These are phyloP conservation scores for Pichia sp. DNA, from an alignment of 1,139 yeast genomes.

Conservation along the genomic window DNA sequence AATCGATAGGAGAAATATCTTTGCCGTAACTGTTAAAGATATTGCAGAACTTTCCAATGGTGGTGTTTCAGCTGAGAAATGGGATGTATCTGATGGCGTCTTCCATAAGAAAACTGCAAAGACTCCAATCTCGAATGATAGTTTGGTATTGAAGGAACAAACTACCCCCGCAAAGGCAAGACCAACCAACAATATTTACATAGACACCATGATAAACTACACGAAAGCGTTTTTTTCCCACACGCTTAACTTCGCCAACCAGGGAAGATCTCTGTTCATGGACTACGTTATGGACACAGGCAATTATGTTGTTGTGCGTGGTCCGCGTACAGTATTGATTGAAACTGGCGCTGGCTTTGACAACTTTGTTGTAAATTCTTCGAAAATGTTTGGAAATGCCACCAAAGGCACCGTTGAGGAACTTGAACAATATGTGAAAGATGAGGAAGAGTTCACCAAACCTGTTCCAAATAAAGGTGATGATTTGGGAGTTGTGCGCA, in stretches of 20 bases:
- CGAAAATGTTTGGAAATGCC: neutral
- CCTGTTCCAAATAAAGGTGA: slow-evolving; percentile 28
- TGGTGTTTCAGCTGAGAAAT: slow-evolving; percentile 5
- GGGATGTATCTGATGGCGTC: slow-evolving; percentile 11
- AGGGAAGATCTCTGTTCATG: neutral
- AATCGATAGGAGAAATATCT: slow-evolving; percentile 38
- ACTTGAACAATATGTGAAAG: slow-evolving; percentile 21
- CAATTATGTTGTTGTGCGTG: slow-evolving; percentile 41
- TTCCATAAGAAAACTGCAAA: slow-evolving; percentile 1
- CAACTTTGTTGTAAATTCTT: slow-evolving; percentile 10
- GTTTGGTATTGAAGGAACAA: neutral
- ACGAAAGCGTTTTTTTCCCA: neutral
- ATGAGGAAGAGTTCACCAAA: slow-evolving; percentile 20
- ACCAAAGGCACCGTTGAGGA: neutral
- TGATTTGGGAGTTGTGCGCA: slow-evolving; percentile 40
- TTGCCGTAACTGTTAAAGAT: slow-evolving; percentile 49
- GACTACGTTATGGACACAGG: slow-evolving; percentile 25
- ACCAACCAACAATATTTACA: slow-evolving; percentile 2
- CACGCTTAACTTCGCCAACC: neutral
- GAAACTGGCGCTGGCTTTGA: slow-evolving; percentile 32
- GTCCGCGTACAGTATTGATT: slow-evolving; percentile 49
- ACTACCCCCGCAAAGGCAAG: neutral
- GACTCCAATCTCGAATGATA: too few species aligned
- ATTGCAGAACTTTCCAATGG: slow-evolving; percentile 26
- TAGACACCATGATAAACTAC: slow-evolving; percentile 2